Evolutionary conservation across 805 yeast species (phyloP), one percentile per base, ranked within the genome.

Genomic region (Cyberlindnera veronae): DNA sequence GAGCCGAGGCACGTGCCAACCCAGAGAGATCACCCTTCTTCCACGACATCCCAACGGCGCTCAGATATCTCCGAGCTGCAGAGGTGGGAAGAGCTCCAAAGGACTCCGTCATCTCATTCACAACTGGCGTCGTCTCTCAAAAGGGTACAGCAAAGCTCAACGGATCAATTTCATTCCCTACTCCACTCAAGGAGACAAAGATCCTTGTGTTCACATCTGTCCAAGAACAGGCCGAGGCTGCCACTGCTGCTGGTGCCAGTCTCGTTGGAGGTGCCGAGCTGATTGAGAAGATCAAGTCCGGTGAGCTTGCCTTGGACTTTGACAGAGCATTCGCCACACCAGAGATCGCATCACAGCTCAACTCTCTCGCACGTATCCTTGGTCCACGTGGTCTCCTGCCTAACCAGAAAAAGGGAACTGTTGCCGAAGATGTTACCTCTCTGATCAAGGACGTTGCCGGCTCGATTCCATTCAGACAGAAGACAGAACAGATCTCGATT

Each of bases 381-480:
- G 98, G 98, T 43, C 95, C 95, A 23, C 79, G 72, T 55, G 95
- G 95, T 18, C 71, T 93, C 51, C 82, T 90, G 85, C 98, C 99
- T 34, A 74, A 76, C 32, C 80, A 76, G 12, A 89, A 88, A 66
- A 84, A 80, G 57, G 95, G 95, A 14, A 89, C 96, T 1, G 93
- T 91, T 8, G 67, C 83, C 1, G 74, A 76, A n/a, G 78, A 88
- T 53, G 65, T 88, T 22, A 67, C 66, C 16, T 60, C 61, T 7
- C 64, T 82, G 42, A 71, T 90, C 44, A 55, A 62, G 27, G 64
- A 69, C 8, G 77, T 79, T 36, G 64, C 78, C 32, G 93, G 93
- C 22, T 75, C 85, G 29, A 70, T 79, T 53, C 81, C 87, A 14
- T 88, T 85, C 71, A 85, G 85, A 69, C 95, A 89, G 64, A 75